Evolutionary conservation across 2,329 filamentous ascomycete species (phyloP), one percentile per base, ranked within the genome.

Genomic region (Phyllosticta capitalensis): DNA sequence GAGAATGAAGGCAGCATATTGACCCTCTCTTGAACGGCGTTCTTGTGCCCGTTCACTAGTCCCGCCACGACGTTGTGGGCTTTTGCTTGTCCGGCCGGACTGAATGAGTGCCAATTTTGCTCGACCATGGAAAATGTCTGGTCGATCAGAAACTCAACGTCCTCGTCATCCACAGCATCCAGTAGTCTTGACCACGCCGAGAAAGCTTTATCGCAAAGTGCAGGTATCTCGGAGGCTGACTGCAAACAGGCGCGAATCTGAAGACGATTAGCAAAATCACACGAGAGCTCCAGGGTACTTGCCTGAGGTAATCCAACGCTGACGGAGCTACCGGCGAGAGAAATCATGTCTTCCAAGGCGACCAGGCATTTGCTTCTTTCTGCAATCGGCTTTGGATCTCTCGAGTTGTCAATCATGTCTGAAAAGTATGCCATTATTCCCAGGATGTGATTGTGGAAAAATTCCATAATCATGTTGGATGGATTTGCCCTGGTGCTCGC

Each of bases 191-290:
- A 81, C 94, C 94, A 99, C 54, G 91, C 90, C 3, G 82, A 83
- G 67, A 97, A 92, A 1, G 91, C 89, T 28, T 84, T 79, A 62
- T 90, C 81, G 62, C 90, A 85, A n/a, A 99, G 79, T 53, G 87
- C 82, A 52, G 85, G 80, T 55, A 88, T 83, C 17, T 87, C 81
- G 61, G 97, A 81, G 0, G 91, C 91, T 21, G 90, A 91, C 63
- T 95, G 85, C 12, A 99, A 78, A 69, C 90, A 96, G n/a, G 92
- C 91, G 64, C 90, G 90, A 59, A 97, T 92, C 85, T 92, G 59
- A 45, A 10, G 14, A 20, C 7, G 2, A 12, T 75, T 54, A 75
- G 69, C n/a, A 54, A 17, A 6, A 51, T 17, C 0, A n/a, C 19
- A 21, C 10, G 54, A 28, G 3, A 48, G 1, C 48, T 6, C 54